phyloP scores from a whole-genome alignment of 768 basidiomycete genomes.

The Crepidotus variabilis region DNA sequence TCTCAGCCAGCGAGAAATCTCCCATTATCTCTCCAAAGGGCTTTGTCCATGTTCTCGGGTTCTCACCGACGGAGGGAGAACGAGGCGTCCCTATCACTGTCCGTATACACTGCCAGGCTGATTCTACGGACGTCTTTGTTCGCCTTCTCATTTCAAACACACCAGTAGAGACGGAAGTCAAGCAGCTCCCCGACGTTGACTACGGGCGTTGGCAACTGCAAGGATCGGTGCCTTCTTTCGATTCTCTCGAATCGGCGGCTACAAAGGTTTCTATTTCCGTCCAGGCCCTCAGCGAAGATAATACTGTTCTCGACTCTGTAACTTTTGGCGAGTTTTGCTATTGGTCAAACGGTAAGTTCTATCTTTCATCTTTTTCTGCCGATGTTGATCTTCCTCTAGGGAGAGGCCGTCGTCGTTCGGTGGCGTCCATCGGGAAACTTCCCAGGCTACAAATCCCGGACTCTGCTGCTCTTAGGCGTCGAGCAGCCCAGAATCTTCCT shows the following conservation, averaged over 20 bases:
- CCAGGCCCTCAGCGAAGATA: slow-evolving; percentile 55
- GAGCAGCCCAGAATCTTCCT: slow-evolving; percentile 34
- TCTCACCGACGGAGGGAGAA: slow-evolving; percentile 61
- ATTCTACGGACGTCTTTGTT: slow-evolving; percentile 53
- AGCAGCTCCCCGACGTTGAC: slow-evolving; percentile 40
- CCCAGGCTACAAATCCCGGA: slow-evolving; percentile 30
- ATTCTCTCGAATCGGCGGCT: slow-evolving; percentile 34
- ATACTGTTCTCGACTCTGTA: slow-evolving; percentile 56
- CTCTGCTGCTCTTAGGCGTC: slow-evolving; percentile 31
- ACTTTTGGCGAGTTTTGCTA: slow-evolving; percentile 74
- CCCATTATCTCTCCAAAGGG: slow-evolving; percentile 43
- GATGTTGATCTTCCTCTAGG: slow-evolving; percentile 8
- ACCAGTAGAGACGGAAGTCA: slow-evolving; percentile 65
- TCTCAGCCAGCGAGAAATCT: slow-evolving; percentile 6
- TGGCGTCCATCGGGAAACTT: slow-evolving; percentile 17
- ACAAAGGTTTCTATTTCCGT: slow-evolving; percentile 53
- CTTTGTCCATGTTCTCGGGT: slow-evolving; percentile 63
- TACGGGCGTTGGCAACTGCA: slow-evolving; percentile 63
- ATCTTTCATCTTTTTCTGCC: slow-evolving; percentile 5
- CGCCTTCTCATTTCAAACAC: slow-evolving; percentile 72
- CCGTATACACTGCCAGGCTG: slow-evolving; percentile 54
- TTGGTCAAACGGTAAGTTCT: slow-evolving; percentile 38
- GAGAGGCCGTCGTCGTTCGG: slow-evolving; percentile 14
- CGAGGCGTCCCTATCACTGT: slow-evolving; percentile 62
- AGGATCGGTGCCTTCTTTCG: slow-evolving; percentile 55